Evolutionary conservation across 495 filamentous ascomycete species (phyloP).

Genomic region (Halenospora varia): DNA sequence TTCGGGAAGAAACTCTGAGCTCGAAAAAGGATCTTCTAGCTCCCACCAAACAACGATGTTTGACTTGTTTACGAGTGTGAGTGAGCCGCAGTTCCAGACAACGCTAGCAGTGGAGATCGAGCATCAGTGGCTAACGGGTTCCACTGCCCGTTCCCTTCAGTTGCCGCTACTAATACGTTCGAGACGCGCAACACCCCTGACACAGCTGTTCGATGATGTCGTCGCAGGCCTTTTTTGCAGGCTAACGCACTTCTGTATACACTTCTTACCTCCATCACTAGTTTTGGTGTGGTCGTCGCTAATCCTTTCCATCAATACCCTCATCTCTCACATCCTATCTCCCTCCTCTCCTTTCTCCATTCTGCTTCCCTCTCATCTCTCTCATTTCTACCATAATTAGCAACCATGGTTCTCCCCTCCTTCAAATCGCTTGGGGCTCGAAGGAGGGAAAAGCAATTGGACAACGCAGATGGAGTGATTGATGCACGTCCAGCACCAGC

Average conservation of each 20-base stretch:
- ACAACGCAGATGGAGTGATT: conserved; percentile 4
- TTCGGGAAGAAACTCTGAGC: not conserved
- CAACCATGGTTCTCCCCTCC: conserved; percentile 27
- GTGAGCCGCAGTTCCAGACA: not conserved
- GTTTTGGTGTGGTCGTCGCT: not conserved
- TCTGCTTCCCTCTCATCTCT: no score
- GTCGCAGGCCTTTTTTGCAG: not conserved
- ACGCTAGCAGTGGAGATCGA: not conserved
- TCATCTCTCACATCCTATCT: no score
- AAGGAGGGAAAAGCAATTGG: conserved; percentile 13
- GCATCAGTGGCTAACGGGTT: conserved; percentile 7
- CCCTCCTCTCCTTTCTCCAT: no score
- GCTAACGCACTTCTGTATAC: conserved; percentile 3
- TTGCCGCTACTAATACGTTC: not conserved
- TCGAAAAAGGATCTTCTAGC: not conserved
- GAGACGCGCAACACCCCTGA: conserved; percentile 5
- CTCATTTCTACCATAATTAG: not conserved
- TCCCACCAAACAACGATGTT: no score
- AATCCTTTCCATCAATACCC: not conserved
- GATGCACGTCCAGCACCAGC: not conserved
- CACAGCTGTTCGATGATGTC: conserved; percentile 11
- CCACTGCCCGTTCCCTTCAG: not conserved
- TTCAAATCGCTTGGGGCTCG: conserved; percentile 23
- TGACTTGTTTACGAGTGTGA: no score
- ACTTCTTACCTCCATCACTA: not conserved